A percentile compares a stretch with the other conserved stretches of the same genome.
phyloP scores from a whole-genome alignment of 2,329 filamentous ascomycete genomes.

The Aspergillus sclerotialis region DNA sequence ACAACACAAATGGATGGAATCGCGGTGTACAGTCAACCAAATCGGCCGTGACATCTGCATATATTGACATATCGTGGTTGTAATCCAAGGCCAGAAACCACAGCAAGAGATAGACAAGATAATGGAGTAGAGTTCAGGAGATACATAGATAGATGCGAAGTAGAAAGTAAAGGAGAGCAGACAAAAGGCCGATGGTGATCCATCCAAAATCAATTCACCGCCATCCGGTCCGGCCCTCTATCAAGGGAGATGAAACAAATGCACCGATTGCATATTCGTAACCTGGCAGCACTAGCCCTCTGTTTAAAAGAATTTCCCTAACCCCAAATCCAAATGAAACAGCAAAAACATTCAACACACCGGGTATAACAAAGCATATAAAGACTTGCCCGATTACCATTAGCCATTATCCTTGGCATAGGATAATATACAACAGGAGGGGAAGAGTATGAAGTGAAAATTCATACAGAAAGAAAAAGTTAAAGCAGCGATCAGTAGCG shows the following conservation, averaged over 20 bases:
- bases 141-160: neutral
- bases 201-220: neutral
- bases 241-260: slow-evolving; percentile 1
- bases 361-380: slow-evolving; percentile 32
- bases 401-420: slow-evolving; percentile 15
- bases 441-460: slow-evolving; percentile 1
- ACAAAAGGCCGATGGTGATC: neutral
- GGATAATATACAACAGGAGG: slow-evolving; percentile 10
- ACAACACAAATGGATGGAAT: too few species aligned
- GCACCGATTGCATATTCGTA: neutral
- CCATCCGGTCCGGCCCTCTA: slow-evolving; percentile 2
- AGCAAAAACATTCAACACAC: slow-evolving; percentile 12
- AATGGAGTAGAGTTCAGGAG: neutral
- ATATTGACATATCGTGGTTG: neutral
- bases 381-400: slow-evolving; percentile 26
- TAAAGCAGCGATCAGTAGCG: slow-evolving; percentile 1
- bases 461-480: slow-evolving; percentile 6
- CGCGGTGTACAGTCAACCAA: too few species aligned
- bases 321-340: slow-evolving; percentile 10
- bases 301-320: slow-evolving; percentile 11
- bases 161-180: slow-evolving; percentile 7
- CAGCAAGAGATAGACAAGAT: slow-evolving; percentile 4
- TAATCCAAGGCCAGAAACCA: slow-evolving; percentile 3
- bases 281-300: slow-evolving; percentile 1
- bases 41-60: neutral